Evolutionary conservation across 2,329 filamentous ascomycete species (phyloP), one percentile per base, ranked within the genome.

Genomic region (Fusarium nanum): DNA sequence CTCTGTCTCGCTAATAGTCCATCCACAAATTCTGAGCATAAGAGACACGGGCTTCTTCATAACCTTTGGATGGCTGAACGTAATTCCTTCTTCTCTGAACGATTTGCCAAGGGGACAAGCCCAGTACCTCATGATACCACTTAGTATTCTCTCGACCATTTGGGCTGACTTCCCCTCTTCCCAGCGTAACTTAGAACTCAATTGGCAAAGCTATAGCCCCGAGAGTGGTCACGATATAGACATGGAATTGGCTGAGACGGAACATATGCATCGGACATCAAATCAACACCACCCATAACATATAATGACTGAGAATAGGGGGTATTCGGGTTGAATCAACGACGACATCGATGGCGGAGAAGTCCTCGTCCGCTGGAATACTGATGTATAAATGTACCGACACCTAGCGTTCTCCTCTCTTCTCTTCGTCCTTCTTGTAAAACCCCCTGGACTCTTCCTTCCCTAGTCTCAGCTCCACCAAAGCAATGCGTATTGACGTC

Each of bases 401-500:
- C 10, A 16, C 11, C 37, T 18, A 18, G 23, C n/a, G 12, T 11
- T 42, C 2, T 16, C 13, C 10, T 52, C 9, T 18, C 13, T 11
- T 41, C 3, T 14, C 25, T 27, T 28, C 18, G 27, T 41, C 6
- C n/a, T 18, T 42, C 10, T 40, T 13, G 10, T 10, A 28, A 14
- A 18, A 11, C 12, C 32, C 4, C 13, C 25, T 22, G 3, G 13
- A 13, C 10, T 40, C 3, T 28, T 3, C 6, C 3, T 7, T 22
- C 4, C 13, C 3, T 30, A 30, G 23, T n/a, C 8, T 10, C 45
- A 61, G n/a, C 56, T 27, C 27, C n/a, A 18, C 20, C 40, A 16
- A 66, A 49, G 22, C 30, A 22, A 66, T 66, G 62, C 56, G 37
- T 46, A 25, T 42, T 23, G 28, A 44, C 13, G 32, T 25, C 23